Evolutionary conservation across 306 rosid species (phyloP), one percentile per base, ranked within the genome.

Genomic region (Astragalus membranaceus): DNA sequence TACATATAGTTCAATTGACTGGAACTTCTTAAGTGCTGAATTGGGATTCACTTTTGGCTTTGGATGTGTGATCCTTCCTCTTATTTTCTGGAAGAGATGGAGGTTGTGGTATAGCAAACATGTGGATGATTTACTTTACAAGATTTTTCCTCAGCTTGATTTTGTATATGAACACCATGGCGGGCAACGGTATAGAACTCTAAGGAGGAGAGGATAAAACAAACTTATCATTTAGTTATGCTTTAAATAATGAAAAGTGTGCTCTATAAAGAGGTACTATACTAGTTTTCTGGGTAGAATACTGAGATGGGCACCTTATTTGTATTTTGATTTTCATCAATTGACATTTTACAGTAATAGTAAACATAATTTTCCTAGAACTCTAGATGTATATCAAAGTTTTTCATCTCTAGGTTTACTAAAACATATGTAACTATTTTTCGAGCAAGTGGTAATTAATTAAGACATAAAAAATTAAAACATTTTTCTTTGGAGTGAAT

Each of bases 11-110:
- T 23, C 26, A 23, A 23, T 23, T 23, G 26, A 2, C 0, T 61
- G 64, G 73, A 56, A 67, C 14, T 15, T 61, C 36, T 14, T 76
- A 10, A 64, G 35, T 63, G 26, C 3, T 20, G 78, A 75, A 42
- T 33, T 75, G n/a, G 41, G 84, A 57, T 65, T 64, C 30, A 7
- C 23, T n/a, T 66, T 58, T 65, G 81, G 84, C 11, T n/a, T 80
- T 13, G 75, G 72, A 14, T 1, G 36, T 12, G 1, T 42, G 16
- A 48, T 0, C 32, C n/a, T n/a, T n/a, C n/a, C n/a, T n/a, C n/a
- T n/a, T n/a, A n/a, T n/a, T n/a, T n/a, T n/a, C n/a, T n/a, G n/a
- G n/a, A n/a, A n/a, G n/a, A n/a, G n/a, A n/a, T n/a, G n/a, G n/a
- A n/a, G n/a, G n/a, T n/a, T n/a, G 9, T 61, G 69, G 69, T 79